Evolutionary conservation across 371 early-diverging fungal genomes (phyloP).

Genomic region (Dentiscutata heterogama): DNA sequence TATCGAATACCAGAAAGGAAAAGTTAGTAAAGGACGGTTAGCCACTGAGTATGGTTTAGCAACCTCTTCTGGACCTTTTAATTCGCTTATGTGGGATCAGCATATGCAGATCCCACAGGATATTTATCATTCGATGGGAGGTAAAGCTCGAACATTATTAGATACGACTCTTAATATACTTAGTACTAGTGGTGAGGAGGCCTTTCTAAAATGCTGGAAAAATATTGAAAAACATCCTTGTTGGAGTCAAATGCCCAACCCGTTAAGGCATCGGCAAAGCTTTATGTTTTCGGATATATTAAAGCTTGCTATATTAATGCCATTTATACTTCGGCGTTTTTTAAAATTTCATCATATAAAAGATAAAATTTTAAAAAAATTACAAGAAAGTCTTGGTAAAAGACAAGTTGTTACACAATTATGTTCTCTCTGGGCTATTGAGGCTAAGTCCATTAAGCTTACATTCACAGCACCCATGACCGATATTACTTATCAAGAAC

Average conservation of each 20-base stretch:
- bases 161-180: background rate
- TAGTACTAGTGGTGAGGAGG: background rate
- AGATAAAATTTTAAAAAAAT: background rate
- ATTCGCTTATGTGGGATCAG: background rate
- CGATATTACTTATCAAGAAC: background rate
- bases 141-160: background rate
- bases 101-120: constrained; percentile 18
- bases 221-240: background rate
- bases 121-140: constrained; percentile 8
- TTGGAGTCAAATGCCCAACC: background rate
- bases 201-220: background rate
- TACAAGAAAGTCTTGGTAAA: background rate
- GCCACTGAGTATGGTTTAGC: background rate
- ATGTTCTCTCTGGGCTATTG: background rate
- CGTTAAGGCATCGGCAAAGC: background rate
- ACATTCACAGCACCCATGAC: background rate
- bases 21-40: background rate
- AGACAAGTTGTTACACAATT: background rate
- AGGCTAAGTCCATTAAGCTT: background rate
- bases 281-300: background rate
- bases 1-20: background rate
- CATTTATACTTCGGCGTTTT: background rate
- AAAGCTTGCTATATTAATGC: background rate
- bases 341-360: background rate
- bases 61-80: background rate